Conservation (phyloP, 208 protist species). For the Trypanosoma avium region DNA sequence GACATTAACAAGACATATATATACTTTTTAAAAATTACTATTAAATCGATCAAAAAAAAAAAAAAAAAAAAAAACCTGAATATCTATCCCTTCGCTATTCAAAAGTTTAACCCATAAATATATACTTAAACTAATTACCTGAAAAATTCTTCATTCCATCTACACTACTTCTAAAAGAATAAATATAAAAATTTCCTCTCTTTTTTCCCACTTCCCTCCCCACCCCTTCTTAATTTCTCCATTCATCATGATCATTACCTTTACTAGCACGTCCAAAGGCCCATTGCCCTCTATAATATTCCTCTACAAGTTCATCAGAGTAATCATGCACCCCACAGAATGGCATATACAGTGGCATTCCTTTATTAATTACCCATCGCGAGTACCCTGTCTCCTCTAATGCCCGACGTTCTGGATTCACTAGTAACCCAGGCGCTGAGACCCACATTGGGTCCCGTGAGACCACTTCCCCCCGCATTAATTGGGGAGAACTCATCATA, state of each 20-base stretch:
- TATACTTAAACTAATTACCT: too few relatives aligned
- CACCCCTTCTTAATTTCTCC: slow-evolving; percentile 75
- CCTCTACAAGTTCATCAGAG: slow-evolving; percentile 87
- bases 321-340: slow-evolving; percentile 89
- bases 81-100: too few relatives aligned
- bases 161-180: too few relatives aligned
- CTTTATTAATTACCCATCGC: slow-evolving; percentile 83
- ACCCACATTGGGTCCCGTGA: slow-evolving; percentile 87
- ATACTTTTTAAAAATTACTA: too few relatives aligned
- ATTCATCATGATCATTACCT: slow-evolving; percentile 90
- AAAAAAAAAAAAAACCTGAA: too few relatives aligned
- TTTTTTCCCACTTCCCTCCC: too few relatives aligned
- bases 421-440: slow-evolving; percentile 53
- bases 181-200: slow-evolving; percentile 17
- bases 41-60: too few relatives aligned
- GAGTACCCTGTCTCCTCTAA: slow-evolving; percentile 87
- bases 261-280: slow-evolving; percentile 82
- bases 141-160: too few relatives aligned
- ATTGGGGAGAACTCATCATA: slow-evolving; percentile 76
- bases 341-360: slow-evolving; percentile 84
- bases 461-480: slow-evolving; percentile 60
- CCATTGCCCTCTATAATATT: slow-evolving; percentile 90
- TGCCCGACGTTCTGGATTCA: slow-evolving; percentile 76
- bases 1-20: too few relatives aligned
- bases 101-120: too few relatives aligned